Conservation (phyloP, 2,329 filamentous ascomycete genomes). For the Sclerotinia minor region DNA sequence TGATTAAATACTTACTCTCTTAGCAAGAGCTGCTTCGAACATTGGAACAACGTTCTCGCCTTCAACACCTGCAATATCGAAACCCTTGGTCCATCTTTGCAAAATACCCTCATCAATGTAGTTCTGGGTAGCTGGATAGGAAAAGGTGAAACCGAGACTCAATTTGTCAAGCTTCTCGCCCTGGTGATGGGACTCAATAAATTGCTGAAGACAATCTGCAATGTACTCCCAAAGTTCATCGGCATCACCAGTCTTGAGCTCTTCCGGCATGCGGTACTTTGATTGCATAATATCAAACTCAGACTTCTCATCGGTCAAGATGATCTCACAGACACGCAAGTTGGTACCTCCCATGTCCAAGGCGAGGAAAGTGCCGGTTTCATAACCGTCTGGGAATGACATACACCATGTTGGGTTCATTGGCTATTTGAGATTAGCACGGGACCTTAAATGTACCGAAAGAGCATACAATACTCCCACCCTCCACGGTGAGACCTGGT, state of each 20-base stretch:
- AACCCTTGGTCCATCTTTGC: conserved; percentile 96
- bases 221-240: conserved; percentile 95
- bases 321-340: conserved; percentile 90
- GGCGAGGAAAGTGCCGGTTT: conserved; percentile 84
- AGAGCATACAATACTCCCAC: conserved; percentile 81
- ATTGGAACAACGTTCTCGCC: conserved; percentile 87
- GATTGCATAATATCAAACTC: conserved; percentile 95
- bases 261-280: conserved; percentile 92
- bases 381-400: conserved; percentile 80
- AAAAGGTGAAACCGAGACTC: conserved; percentile 93
- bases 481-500: conserved; percentile 77
- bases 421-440: conserved; percentile 56
- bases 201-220: conserved; percentile 87
- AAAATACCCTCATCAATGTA: conserved; percentile 91
- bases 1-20: conserved; percentile 54
- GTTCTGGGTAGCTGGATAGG: conserved; percentile 88
- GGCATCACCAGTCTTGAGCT: conserved; percentile 79
- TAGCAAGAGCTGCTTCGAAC: conserved; percentile 75
- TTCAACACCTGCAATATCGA: conserved; percentile 90
- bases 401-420: conserved; percentile 99
- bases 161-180: conserved; percentile 63
- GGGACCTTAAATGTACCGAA: conserved; percentile 26
- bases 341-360: conserved; percentile 98
- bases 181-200: conserved; percentile 82
- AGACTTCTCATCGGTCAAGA: conserved; percentile 80